Percentiles rank a stretch among this genome's conserved stretches.
These are phyloP conservation scores for Penicilliopsis zonata DNA, from an alignment of 495 filamentous ascomycete genomes.

Conservation along the genomic window DNA sequence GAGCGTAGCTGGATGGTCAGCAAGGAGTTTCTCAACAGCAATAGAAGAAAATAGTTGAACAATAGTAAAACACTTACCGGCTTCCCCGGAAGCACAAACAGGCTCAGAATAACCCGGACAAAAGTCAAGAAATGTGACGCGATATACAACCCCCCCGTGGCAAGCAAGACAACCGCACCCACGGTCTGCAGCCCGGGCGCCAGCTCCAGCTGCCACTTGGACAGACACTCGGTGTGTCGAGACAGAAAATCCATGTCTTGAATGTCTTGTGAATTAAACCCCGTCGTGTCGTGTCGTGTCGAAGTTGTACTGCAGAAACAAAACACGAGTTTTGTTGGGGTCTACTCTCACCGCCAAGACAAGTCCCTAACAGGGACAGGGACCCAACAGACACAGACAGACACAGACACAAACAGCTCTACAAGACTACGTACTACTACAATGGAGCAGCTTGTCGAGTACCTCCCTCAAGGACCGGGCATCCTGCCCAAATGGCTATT, in stretches of 20 bases:
- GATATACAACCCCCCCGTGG: slow-evolving; percentile 48
- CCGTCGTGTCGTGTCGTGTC: too few relatives aligned
- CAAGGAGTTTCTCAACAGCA: neutral
- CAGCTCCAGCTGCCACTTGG: slow-evolving; percentile 23
- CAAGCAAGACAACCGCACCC: slow-evolving; percentile 25
- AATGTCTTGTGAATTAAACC: too few relatives aligned
- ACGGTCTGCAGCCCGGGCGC: slow-evolving; percentile 26
- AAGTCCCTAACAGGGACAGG: too few relatives aligned
- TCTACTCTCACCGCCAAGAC: too few relatives aligned
- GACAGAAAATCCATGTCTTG: slow-evolving; percentile 26
- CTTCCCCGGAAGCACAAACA: slow-evolving; percentile 65
- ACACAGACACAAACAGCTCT: neutral
- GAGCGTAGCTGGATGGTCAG: slow-evolving; percentile 56
- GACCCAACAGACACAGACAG: slow-evolving; percentile 15
- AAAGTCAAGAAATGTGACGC: slow-evolving; percentile 46
- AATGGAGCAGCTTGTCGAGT: slow-evolving; percentile 23
- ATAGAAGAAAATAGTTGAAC: neutral
- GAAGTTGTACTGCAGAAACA: too few relatives aligned
- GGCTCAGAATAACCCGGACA: slow-evolving; percentile 51
- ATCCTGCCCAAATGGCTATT: slow-evolving; percentile 56
- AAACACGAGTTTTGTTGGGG: slow-evolving; percentile 15
- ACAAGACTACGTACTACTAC: neutral
- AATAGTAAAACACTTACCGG: slow-evolving; percentile 39
- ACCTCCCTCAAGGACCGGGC: slow-evolving; percentile 45
- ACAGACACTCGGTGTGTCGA: slow-evolving; percentile 21